Percentiles rank a stretch among this genome's conserved stretches.
These are phyloP conservation scores for Huntiella bhutanensis DNA, from an alignment of 2,329 filamentous ascomycete species.

Conservation along the genomic window DNA sequence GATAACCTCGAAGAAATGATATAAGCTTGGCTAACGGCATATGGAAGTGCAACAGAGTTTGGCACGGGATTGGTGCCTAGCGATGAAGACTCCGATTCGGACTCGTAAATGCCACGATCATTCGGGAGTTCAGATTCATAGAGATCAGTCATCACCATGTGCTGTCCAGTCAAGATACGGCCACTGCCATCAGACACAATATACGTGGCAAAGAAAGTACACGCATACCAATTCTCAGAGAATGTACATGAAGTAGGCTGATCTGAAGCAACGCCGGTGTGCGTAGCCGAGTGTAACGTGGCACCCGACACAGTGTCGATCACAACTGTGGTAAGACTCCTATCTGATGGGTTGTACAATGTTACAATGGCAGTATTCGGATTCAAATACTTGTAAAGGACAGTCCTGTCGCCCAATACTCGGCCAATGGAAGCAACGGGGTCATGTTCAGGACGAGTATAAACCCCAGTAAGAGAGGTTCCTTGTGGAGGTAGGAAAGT, in stretches of 20 bases:
- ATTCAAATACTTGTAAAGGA: conserved; percentile 94
- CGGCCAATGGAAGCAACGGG: conserved; percentile 88
- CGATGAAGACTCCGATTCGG: conserved; percentile 57
- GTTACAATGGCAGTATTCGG: conserved; percentile 67
- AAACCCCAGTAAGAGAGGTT: conserved; percentile 50
- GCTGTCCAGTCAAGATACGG: conserved; percentile 57
- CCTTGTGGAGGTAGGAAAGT: conserved; percentile 46
- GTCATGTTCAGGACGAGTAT: conserved; percentile 54
- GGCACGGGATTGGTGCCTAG: conserved; percentile 43
- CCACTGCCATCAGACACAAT: conserved; percentile 30
- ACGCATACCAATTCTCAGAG: conserved; percentile 90
- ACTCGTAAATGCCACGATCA: conserved; percentile 61
- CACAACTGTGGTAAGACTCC: conserved; percentile 53
- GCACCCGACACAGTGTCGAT: conserved; percentile 75
- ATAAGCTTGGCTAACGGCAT: conserved; percentile 63
- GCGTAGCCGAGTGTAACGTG: conserved; percentile 50
- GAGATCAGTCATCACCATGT: conserved; percentile 70
- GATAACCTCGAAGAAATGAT: conserved; percentile 63
- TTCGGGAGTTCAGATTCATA: conserved; percentile 74
- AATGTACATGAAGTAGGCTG: conserved; percentile 61
- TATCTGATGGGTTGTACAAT: conserved; percentile 38
- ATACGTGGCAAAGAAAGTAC: conserved; percentile 54
- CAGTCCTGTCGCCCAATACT: conserved; percentile 77
- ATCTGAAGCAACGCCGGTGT: conserved; percentile 53
- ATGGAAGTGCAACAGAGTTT: conserved; percentile 42